Evolutionary conservation across 257 asterid species (phyloP).

Genomic region (Solanum bulbocastanum): DNA sequence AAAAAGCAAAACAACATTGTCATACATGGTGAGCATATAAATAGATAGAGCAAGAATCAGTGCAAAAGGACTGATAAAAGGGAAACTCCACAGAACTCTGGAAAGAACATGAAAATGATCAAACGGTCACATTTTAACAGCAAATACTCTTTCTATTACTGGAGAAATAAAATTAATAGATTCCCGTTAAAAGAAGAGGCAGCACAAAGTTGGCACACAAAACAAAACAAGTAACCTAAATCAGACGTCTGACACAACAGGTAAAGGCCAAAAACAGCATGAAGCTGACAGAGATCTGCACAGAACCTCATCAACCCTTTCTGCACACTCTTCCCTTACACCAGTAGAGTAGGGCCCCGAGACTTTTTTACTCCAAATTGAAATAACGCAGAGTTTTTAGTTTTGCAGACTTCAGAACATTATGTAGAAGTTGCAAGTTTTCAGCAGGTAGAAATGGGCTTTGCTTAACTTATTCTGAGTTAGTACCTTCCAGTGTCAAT

Average conservation of each 20-base stretch:
- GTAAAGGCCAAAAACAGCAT: neutral
- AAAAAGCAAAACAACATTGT: neutral
- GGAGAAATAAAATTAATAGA: neutral
- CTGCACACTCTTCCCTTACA: neutral
- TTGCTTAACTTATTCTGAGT: neutral
- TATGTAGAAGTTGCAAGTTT: neutral
- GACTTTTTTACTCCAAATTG: neutral
- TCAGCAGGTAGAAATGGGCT: neutral
- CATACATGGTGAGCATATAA: neutral
- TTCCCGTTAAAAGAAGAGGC: neutral
- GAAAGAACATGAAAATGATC: neutral
- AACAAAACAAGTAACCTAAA: neutral
- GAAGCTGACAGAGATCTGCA: neutral
- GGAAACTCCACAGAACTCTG: neutral
- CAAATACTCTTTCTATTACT: neutral
- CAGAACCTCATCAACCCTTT: neutral
- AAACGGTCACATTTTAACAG: neutral
- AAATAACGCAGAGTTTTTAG: neutral
- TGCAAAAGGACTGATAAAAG: neutral
- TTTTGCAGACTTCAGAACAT: neutral
- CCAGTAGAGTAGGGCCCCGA: neutral
- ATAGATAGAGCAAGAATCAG: neutral
- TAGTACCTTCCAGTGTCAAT: neutral
- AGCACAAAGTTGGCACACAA: neutral
- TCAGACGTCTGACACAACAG: neutral